Evolutionary conservation across 2,329 filamentous ascomycete genomes (phyloP), one percentile per base, ranked within the genome.

Genomic region (Trichophyton schoenleinii): DNA sequence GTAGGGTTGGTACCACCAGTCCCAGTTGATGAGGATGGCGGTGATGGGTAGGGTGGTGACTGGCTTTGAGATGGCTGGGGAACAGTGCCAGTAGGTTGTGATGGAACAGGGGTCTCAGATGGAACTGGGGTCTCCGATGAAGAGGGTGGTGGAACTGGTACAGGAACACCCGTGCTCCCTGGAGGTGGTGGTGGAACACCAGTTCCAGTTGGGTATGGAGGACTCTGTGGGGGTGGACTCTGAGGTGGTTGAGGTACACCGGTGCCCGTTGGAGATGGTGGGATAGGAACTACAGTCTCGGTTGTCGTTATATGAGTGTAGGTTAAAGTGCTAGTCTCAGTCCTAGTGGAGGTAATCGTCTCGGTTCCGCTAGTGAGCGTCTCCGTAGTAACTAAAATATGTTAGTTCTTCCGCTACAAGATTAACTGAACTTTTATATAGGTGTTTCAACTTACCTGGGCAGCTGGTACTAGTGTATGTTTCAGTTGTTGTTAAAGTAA

Each of bases 1-100:
- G 49, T 53, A 34, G 49, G 49, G 55, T 60, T 48, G 63, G 63
- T 59, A 3, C 34, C 59, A 46, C 49, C 36, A 18, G 58, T 52
- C 55, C 8, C 49, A 55, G 49, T 55, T 15, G 49, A 60, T 58
- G 34, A 59, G 59, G 52, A 15, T n/a, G 41, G 41, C 41, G n/a
- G 41, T 7, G 36, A 41, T 13, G 36, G 18, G 46, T 49, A 49
- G 9, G n/a, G 5, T 28, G 46, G 59, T 58, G 22, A 15, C 41
- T 44, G 41, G 41, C 13, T 58, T 62, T 44, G 52, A 59, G 11
- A 62, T 64, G 53, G 64, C 48, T 44, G 41, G 3, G 15, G 49
- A 15, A 28, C 60, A 52, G 60, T 46, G 9, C 25, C 38, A 18
- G 60, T 52, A 1, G 11, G 44, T 53, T 52, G 41, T 57, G 34